phyloP scores from a whole-genome alignment of 129 eudicot genomes.

The Apium graveolens region DNA sequence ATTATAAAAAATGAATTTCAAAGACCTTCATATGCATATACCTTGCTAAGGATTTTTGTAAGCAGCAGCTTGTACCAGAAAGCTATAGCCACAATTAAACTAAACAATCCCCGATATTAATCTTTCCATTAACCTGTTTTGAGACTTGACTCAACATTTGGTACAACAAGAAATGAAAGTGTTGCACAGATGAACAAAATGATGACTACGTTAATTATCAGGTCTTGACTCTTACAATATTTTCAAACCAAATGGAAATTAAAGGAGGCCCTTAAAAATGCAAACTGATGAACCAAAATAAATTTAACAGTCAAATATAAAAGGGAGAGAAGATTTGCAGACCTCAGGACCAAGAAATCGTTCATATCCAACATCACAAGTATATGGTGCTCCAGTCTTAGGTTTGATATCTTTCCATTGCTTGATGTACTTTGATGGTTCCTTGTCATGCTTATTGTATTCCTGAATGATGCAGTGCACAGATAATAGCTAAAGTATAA shows the following conservation, averaged over 20 bases:
- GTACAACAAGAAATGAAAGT: background rate
- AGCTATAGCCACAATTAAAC: background rate
- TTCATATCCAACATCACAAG: constrained; percentile 97
- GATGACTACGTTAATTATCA: background rate
- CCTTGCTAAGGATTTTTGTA: background rate
- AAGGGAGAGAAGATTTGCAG: constrained; percentile 17
- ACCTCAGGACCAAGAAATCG: constrained; percentile 99
- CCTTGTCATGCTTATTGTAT: constrained; percentile 96
- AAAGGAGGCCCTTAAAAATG: background rate
- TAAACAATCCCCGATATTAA: background rate
- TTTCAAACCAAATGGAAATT: background rate
- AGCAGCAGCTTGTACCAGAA: background rate
- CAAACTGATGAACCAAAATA: background rate
- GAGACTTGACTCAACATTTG: background rate
- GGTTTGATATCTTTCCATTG: constrained; percentile 97
- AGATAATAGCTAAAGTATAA: constrained; percentile 2
- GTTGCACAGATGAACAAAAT: background rate
- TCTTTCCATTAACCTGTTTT: background rate
- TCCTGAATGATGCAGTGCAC: constrained; percentile 42
- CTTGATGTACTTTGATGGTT: constrained; percentile 78
- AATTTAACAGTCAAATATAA: background rate
- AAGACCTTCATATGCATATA: background rate
- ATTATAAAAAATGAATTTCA: background rate
- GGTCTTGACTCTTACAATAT: background rate
- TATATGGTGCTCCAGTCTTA: constrained; percentile 90